Conservation (phyloP, 768 basidiomycete species). For the Rhodotorula sphaerocarpa region DNA sequence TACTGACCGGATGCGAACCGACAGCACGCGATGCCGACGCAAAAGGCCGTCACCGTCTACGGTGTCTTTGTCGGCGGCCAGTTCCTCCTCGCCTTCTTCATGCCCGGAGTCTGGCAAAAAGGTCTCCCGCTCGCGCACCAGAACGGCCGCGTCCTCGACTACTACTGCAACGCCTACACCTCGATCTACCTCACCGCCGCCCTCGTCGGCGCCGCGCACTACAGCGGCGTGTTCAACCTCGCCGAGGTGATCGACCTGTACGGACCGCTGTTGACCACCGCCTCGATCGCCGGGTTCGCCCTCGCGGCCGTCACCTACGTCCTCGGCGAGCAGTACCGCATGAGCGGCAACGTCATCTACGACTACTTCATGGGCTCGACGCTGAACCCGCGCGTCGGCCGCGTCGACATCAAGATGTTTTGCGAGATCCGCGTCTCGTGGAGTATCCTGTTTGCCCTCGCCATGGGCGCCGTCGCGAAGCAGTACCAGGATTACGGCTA, state of each 20-base stretch:
- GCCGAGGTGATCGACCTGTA: slow-evolving; percentile 94
- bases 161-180: slow-evolving; percentile 89
- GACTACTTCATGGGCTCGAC: slow-evolving; percentile 79
- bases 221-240: slow-evolving; percentile 77
- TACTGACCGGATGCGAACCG: neutral
- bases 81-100: slow-evolving; percentile 75
- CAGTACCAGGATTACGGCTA: slow-evolving; percentile 89
- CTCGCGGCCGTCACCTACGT: slow-evolving; percentile 71
- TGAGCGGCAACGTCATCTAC: slow-evolving; percentile 91
- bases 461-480: slow-evolving; percentile 86
- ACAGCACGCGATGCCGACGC: slow-evolving; percentile 83
- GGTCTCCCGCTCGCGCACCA: slow-evolving; percentile 94
- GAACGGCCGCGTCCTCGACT: slow-evolving; percentile 81
- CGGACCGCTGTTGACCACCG: slow-evolving; percentile 88
- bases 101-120: slow-evolving; percentile 88
- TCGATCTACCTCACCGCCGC: slow-evolving; percentile 75
- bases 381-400: slow-evolving; percentile 84
- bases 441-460: slow-evolving; percentile 88
- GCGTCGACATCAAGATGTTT: slow-evolving; percentile 96
- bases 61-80: slow-evolving; percentile 79
- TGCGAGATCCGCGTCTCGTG: slow-evolving; percentile 67
- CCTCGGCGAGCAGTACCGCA: slow-evolving; percentile 73
- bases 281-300: slow-evolving; percentile 80
- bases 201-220: slow-evolving; percentile 53
- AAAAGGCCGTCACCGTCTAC: slow-evolving; percentile 84